phyloP scores from a whole-genome alignment of 2,329 filamentous ascomycete genomes.

The Trichoderma afroharzianum region DNA sequence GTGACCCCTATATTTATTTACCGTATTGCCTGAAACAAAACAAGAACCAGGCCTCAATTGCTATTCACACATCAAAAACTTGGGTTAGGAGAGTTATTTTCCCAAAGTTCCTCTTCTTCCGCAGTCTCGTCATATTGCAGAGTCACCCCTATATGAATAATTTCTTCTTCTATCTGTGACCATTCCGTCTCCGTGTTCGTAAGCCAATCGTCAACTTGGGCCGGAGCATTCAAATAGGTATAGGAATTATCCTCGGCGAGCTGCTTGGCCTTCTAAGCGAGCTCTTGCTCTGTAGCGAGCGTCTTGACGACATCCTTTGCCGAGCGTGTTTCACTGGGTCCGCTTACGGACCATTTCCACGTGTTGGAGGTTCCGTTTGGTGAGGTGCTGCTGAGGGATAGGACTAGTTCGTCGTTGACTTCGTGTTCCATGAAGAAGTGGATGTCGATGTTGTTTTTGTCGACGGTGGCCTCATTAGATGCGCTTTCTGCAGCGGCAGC shows the following conservation, averaged over 20 bases:
- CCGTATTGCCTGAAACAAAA: neutral
- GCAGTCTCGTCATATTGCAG: neutral
- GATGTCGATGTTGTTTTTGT: constrained; percentile 30
- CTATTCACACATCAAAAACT: neutral
- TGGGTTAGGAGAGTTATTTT: neutral
- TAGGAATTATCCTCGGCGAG: neutral
- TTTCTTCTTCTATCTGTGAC: neutral
- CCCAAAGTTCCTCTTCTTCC: neutral
- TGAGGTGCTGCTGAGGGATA: constrained; percentile 25
- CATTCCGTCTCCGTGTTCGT: neutral
- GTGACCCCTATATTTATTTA: neutral
- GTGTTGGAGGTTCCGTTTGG: constrained; percentile 20
- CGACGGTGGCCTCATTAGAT: constrained; percentile 29
- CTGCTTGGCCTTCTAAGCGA: constrained; percentile 20
- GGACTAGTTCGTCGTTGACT: constrained; percentile 14
- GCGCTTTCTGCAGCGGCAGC: constrained; percentile 25
- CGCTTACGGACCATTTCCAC: constrained; percentile 31
- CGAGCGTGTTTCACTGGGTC: constrained; percentile 18
- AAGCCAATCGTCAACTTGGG: neutral
- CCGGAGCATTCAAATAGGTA: neutral
- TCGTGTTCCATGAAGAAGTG: constrained; percentile 30
- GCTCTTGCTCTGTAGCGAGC: constrained; percentile 18
- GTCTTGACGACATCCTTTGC: constrained; percentile 26
- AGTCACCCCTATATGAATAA: neutral
- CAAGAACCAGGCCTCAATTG: neutral